Evolutionary conservation across 768 basidiomycete species (phyloP), one percentile per base, ranked within the genome.

Genomic region (Boletus subparvulus): DNA sequence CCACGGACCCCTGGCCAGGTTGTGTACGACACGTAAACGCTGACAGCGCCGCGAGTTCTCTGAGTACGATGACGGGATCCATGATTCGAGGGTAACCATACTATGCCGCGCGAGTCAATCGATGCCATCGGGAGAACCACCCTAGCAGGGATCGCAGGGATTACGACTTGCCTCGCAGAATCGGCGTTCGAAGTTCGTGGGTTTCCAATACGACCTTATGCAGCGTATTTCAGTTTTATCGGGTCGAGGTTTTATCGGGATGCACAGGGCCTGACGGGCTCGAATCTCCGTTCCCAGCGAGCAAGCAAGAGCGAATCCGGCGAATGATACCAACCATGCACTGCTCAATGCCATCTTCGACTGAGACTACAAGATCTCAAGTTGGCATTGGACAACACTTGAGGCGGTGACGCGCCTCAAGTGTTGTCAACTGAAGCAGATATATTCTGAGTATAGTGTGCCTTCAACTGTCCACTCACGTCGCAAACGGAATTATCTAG

Each of bases 81-180:
- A 39, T 56, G 69, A 72, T 70, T 70, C 66, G 63, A 69, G 69
- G 68, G 68, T 69, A 57, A 54, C 55, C 16, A 33, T 41, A 52
- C 52, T 44, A 55, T 56, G 49, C 61, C 59, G 60, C 65, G 45
- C 53, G 35, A 61, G 58, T 61, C 58, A 66, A 63, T 70, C 68
- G 63, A 70, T 69, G 67, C 63, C 65, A 68, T 68, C 63, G 65
- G 68, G 61, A 55, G 66, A 67, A 68, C 58, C 56, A 28, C 47
- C 17, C 42, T 41, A 10, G 43, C 47, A 43, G 55, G 55, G 32
- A 54, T 33, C 56, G 40, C 52, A 59, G 39, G 55, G 54, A 66
- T 63, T 47, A 58, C 52, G 56, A 48, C 49, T 50, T 53, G 17
- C 56, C 51, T 62, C 49, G 57, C 55, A 54, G 50, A 66, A 60